phyloP scores from a whole-genome alignment of 139 green algal species.

The Gonium pectorale region DNA sequence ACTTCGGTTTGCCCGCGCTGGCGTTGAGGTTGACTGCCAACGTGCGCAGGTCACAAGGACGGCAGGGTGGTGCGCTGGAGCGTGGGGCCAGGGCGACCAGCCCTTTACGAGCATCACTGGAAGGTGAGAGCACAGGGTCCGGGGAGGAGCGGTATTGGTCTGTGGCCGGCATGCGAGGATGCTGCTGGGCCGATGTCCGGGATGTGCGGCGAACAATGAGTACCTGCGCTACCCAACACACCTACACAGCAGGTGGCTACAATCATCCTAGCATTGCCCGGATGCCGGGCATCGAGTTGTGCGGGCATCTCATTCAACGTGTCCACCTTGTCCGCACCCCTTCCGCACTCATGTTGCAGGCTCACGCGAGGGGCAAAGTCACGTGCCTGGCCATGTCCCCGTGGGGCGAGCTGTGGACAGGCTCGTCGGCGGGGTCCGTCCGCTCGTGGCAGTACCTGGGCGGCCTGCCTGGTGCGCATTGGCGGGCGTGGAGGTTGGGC shows the following conservation, averaged over 20 bases:
- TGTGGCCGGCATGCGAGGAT: no score
- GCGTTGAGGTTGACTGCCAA: no score
- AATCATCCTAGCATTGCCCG: no score
- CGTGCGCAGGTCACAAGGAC: conserved; percentile 40
- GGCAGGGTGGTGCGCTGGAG: conserved; percentile 40
- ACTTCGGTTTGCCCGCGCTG: no score
- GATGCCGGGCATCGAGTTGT: no score
- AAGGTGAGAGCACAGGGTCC: neutral
- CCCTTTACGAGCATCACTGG: conserved; percentile 39
- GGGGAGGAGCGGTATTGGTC: neutral
- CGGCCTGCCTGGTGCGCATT: neutral
- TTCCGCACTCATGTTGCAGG: conserved; percentile 15
- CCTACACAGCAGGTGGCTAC: no score
- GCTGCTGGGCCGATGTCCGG: no score
- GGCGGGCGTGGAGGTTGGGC: neutral
- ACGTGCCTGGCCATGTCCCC: conserved; percentile 58
- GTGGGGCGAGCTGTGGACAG: conserved; percentile 81
- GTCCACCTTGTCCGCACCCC: neutral
- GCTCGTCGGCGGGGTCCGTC: conserved; percentile 64
- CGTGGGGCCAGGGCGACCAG: neutral
- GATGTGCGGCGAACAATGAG: no score
- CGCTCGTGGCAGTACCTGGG: conserved; percentile 58
- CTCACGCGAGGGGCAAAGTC: conserved; percentile 55
- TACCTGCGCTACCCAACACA: no score
- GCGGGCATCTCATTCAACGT: no score